Evolutionary conservation across 805 yeast genomes (phyloP).

Genomic region (Lachancea quebecensis): DNA sequence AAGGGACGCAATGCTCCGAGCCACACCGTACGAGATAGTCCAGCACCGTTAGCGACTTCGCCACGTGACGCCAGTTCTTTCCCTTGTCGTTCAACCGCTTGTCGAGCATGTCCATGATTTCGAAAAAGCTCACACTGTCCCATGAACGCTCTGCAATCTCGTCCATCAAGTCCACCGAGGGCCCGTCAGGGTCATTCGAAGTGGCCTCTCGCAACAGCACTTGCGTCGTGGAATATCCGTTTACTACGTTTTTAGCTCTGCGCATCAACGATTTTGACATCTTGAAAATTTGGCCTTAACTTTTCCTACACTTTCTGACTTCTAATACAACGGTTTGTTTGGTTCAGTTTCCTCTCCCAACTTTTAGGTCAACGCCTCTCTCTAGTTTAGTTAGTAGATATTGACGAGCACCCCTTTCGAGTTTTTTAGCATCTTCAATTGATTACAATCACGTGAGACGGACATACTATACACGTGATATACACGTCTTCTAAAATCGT

Average conservation of each 20-base stretch:
- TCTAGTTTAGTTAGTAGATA: too few relatives aligned
- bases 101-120: slow-evolving; percentile 91
- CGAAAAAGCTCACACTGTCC: slow-evolving; percentile 68
- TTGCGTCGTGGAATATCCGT: slow-evolving; percentile 83
- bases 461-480: background rate
- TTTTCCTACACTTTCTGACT: too few relatives aligned
- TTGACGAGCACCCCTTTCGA: too few relatives aligned
- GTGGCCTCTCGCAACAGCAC: slow-evolving; percentile 89
- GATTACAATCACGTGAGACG: too few relatives aligned
- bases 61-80: slow-evolving; percentile 94
- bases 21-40: slow-evolving; percentile 84
- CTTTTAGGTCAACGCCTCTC: too few relatives aligned
- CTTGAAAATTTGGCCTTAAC: background rate
- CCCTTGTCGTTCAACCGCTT: slow-evolving; percentile 91
- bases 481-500: background rate
- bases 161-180: slow-evolving; percentile 74
- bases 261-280: slow-evolving; percentile 80
- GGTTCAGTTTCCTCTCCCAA: too few relatives aligned
- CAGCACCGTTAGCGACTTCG: slow-evolving; percentile 82
- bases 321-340: too few relatives aligned
- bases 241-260: slow-evolving; percentile 66
- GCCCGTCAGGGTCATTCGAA: slow-evolving; percentile 79
- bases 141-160: slow-evolving; percentile 72
- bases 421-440: too few relatives aligned
- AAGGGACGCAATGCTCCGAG: slow-evolving; percentile 77